A percentile compares a stretch with the other conserved stretches of the same genome.
These are phyloP conservation scores for Soucietia sequanensis DNA, from an alignment of 805 yeast genomes.

Conservation along the genomic window DNA sequence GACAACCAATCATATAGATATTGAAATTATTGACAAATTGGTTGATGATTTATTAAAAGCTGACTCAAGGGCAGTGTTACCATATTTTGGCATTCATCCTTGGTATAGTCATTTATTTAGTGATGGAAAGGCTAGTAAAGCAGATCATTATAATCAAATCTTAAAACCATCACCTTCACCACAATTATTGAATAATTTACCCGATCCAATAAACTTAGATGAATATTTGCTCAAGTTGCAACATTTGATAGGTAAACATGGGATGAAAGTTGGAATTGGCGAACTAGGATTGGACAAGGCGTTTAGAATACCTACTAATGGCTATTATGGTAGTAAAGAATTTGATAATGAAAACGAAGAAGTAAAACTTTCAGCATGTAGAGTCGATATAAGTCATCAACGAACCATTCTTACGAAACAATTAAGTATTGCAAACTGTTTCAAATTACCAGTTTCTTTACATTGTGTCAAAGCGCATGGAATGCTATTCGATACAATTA, in stretches of 20 bases:
- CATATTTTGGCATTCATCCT: constrained; percentile 82
- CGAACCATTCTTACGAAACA: constrained; percentile 47
- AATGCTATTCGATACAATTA: constrained; percentile 46
- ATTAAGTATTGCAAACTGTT: constrained; percentile 51
- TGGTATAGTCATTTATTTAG: constrained; percentile 79
- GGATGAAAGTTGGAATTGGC: constrained; percentile 54
- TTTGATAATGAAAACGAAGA: constrained; percentile 8
- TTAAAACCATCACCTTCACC: constrained; percentile 40
- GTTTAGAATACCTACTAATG: constrained; percentile 63
- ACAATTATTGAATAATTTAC: constrained; percentile 48
- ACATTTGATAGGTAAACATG: constrained; percentile 13
- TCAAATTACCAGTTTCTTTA: constrained; percentile 57
- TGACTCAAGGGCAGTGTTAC: constrained; percentile 21
- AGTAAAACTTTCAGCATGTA: constrained; percentile 40
- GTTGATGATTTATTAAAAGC: constrained; percentile 10
- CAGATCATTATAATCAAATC: constrained; percentile 55
- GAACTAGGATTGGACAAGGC: constrained; percentile 89
- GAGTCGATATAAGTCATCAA: constrained; percentile 71
- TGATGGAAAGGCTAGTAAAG: constrained; percentile 30
- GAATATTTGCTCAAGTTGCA: constrained; percentile 33
- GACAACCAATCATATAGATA: constrained; percentile 38
- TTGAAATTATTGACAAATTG: constrained; percentile 22
- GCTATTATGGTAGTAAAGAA: constrained; percentile 45
- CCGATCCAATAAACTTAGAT: constrained; percentile 54
- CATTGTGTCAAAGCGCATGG: constrained; percentile 88